Percentiles rank a stretch among this genome's conserved stretches.
These are phyloP conservation scores for Penicillium sp. DNA, from an alignment of 2,329 filamentous ascomycete genomes.

Conservation along the genomic window DNA sequence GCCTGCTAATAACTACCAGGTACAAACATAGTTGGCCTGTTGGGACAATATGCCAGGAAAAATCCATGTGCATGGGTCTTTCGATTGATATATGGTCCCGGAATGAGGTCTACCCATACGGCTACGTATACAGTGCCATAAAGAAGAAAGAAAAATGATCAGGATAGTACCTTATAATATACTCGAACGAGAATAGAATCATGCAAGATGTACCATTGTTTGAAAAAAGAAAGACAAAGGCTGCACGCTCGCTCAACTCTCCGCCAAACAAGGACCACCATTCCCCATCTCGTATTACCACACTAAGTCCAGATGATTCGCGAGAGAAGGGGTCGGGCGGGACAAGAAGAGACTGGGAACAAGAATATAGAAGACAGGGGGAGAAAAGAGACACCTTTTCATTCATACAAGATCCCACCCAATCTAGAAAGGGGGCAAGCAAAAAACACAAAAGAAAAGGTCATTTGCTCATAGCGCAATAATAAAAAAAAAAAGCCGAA, in stretches of 20 bases:
- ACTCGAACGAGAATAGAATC: neutral
- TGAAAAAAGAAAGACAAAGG: constrained; percentile 15
- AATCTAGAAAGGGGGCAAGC: constrained; percentile 13
- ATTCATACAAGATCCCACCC: constrained; percentile 21
- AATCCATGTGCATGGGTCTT: too few relatives aligned
- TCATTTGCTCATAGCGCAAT: constrained; percentile 13
- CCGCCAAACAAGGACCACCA: constrained; percentile 17
- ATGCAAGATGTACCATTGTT: constrained; percentile 21
- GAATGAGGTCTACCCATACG: too few relatives aligned
- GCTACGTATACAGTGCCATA: neutral
- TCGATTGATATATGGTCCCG: too few relatives aligned
- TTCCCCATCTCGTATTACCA: constrained; percentile 22
- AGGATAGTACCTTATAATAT: constrained; percentile 1
- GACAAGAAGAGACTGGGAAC: constrained; percentile 6
- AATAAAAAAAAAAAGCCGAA: neutral
- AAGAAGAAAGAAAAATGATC: neutral
- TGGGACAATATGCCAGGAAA: neutral
- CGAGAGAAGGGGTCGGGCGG: constrained; percentile 5
- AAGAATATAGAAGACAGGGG: constrained; percentile 9
- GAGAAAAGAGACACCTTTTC: constrained; percentile 11
- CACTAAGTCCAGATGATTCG: constrained; percentile 10
- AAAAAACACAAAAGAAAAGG: constrained; percentile 7
- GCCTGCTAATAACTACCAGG: too few relatives aligned
- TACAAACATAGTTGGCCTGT: too few relatives aligned
- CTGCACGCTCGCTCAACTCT: constrained; percentile 28